Evolutionary conservation across 805 yeast species (phyloP).

Genomic region (Schwanniomyces occidentalis): DNA sequence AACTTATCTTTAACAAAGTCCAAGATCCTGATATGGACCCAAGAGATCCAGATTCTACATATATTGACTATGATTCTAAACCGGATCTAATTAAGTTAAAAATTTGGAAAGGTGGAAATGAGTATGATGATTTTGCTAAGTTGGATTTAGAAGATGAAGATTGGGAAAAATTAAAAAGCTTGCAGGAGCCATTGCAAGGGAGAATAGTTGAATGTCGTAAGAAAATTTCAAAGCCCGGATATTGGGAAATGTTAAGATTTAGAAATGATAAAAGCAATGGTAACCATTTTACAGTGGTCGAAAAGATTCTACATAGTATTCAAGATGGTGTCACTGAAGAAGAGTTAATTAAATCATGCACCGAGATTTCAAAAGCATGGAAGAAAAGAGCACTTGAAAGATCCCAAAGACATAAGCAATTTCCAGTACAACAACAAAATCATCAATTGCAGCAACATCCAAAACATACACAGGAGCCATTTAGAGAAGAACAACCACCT

Average conservation of each 20-base stretch:
- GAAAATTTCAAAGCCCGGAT: slow-evolving; percentile 53
- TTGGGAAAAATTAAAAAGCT: slow-evolving; percentile 72
- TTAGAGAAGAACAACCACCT: slow-evolving; percentile 9
- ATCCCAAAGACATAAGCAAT: slow-evolving; percentile 17
- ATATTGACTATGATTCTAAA: slow-evolving; percentile 76
- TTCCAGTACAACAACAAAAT: slow-evolving; percentile 2
- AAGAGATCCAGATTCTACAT: slow-evolving; percentile 68
- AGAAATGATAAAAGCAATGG: slow-evolving; percentile 92
- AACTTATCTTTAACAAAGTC: slow-evolving; percentile 56
- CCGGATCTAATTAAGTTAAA: slow-evolving; percentile 63
- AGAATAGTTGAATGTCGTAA: slow-evolving; percentile 84
- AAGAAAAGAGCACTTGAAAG: slow-evolving; percentile 51
- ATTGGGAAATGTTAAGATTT: slow-evolving; percentile 85
- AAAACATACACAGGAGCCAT: slow-evolving; percentile 3
- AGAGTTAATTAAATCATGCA: slow-evolving; percentile 63
- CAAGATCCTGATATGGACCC: slow-evolving; percentile 66
- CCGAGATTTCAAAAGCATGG: slow-evolving; percentile 62
- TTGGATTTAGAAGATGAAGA: slow-evolving; percentile 65
- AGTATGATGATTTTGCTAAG: slow-evolving; percentile 67
- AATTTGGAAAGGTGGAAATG: slow-evolving; percentile 74
- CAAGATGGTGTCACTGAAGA: slow-evolving; percentile 82
- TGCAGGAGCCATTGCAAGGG: slow-evolving; percentile 83
- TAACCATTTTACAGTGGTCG: slow-evolving; percentile 78
- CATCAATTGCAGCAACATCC: slow-evolving; percentile 9
- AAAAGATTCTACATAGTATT: slow-evolving; percentile 79